Percentiles rank a stretch among this genome's conserved stretches.
Evolutionary conservation across 352 stramenopile species (phyloP).

Genomic region (Phytophthora meadii): DNA sequence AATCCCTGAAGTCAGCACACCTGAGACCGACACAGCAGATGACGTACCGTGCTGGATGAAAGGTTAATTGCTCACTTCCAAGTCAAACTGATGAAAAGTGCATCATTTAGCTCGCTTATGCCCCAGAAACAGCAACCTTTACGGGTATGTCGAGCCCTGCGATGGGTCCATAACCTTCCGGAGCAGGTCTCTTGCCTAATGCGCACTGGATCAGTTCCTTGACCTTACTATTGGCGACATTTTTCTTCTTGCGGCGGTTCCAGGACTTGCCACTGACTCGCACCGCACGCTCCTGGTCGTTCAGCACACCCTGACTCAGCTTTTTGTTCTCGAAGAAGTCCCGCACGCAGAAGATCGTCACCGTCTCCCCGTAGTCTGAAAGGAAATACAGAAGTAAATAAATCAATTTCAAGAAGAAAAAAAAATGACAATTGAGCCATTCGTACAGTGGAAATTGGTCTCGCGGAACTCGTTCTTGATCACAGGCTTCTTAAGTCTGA

Average conservation of each 20-base stretch:
- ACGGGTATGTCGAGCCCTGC: background rate
- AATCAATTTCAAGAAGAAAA: background rate
- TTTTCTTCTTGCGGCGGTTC: constrained; percentile 44
- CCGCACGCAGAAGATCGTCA: constrained; percentile 75
- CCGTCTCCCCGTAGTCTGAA: constrained; percentile 79
- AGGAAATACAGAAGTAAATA: background rate
- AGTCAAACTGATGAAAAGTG: constrained; percentile 6
- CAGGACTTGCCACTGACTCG: constrained; percentile 56
- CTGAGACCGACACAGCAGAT: constrained; percentile 24
- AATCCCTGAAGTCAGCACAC: constrained; percentile 1
- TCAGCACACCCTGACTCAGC: constrained; percentile 74
- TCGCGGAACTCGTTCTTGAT: constrained; percentile 87
- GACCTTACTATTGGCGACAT: constrained; percentile 26
- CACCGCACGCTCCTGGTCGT: constrained; percentile 71
- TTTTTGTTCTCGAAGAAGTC: constrained; percentile 82
- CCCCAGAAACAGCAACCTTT: constrained; percentile 11
- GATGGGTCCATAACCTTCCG: constrained; percentile 20
- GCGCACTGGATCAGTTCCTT: constrained; percentile 55
- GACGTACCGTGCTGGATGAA: constrained; percentile 57
- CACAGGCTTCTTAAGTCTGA: constrained; percentile 46
- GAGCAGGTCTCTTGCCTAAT: constrained; percentile 41
- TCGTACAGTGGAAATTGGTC: constrained; percentile 74
- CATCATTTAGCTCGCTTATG: constrained; percentile 12
- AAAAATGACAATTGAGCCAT: constrained; percentile 3
- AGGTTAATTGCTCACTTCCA: constrained; percentile 17